Conservation (phyloP, 2,329 filamentous ascomycete genomes). For the Colletotrichum melonis region DNA sequence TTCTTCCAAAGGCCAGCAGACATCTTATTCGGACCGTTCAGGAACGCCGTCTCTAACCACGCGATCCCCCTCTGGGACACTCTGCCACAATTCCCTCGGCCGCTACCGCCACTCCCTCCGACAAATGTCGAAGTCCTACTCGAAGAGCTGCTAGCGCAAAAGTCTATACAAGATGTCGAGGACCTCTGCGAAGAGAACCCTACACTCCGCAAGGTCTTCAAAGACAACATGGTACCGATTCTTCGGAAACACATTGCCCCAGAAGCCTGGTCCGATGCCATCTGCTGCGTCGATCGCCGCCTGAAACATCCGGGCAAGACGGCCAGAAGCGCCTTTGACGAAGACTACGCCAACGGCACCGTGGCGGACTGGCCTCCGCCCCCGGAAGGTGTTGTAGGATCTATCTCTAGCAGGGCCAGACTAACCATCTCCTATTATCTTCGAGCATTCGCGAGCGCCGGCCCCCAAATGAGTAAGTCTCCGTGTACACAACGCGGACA, state of each 20-base stretch:
- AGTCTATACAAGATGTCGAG: not conserved
- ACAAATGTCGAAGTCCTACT: not conserved
- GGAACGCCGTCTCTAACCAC: not conserved
- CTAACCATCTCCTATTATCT: not conserved
- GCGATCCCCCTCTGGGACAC: no score
- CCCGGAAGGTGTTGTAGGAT: not conserved
- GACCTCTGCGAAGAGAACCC: not conserved
- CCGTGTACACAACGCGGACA: not conserved
- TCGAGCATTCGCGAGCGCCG: not conserved
- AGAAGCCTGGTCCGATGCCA: slow-evolving; percentile 7
- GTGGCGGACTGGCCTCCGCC: not conserved
- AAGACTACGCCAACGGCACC: not conserved
- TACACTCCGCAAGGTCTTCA: not conserved
- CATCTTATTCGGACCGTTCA: not conserved
- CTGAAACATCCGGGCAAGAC: not conserved
- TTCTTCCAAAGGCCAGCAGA: not conserved
- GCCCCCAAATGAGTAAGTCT: not conserved
- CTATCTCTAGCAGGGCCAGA: not conserved
- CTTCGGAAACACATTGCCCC: slow-evolving; percentile 9
- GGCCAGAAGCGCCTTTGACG: not conserved
- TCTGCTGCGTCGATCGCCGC: slow-evolving; percentile 24
- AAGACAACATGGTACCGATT: not conserved
- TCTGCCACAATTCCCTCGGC: not conserved
- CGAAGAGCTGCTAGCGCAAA: not conserved
- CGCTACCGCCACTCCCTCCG: not conserved